These are phyloP conservation scores for Microdochium paspali DNA, from an alignment of 2,329 filamentous ascomycete species.

Conservation along the genomic window DNA sequence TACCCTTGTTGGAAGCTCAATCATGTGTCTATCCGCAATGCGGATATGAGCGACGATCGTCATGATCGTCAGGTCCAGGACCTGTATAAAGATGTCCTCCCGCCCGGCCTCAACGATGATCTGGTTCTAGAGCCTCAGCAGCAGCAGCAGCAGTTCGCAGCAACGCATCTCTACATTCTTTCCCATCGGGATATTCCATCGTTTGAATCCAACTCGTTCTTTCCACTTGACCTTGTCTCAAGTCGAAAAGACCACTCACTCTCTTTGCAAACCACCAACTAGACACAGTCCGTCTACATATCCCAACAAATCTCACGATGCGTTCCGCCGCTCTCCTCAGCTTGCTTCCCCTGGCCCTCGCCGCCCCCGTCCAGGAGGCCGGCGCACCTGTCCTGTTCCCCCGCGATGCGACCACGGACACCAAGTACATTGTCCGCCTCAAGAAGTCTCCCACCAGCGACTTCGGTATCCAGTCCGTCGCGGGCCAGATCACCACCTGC, in stretches of 20 bases:
- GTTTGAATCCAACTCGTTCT: not conserved
- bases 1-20: too few relatives aligned
- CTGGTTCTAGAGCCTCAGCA: not conserved
- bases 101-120: not conserved
- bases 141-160: not conserved
- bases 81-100: not conserved
- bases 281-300: too few relatives aligned
- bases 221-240: not conserved
- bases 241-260: not conserved
- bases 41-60: not conserved
- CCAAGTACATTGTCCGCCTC: slow-evolving; percentile 35
- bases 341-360: slow-evolving; percentile 23
- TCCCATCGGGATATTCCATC: not conserved
- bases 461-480: slow-evolving; percentile 15
- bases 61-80: not conserved
- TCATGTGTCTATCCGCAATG: too few relatives aligned
- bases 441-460: slow-evolving; percentile 19
- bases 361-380: slow-evolving; percentile 16
- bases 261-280: too few relatives aligned
- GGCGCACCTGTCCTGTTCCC: slow-evolving; percentile 26
- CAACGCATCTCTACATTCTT: not conserved
- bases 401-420: slow-evolving; percentile 22
- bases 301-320: too few relatives aligned
- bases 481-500: slow-evolving; percentile 6
- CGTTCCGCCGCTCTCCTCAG: slow-evolving; percentile 24